phyloP scores from a whole-genome alignment of 352 stramenopile genomes.

The Pythium angustatum region DNA sequence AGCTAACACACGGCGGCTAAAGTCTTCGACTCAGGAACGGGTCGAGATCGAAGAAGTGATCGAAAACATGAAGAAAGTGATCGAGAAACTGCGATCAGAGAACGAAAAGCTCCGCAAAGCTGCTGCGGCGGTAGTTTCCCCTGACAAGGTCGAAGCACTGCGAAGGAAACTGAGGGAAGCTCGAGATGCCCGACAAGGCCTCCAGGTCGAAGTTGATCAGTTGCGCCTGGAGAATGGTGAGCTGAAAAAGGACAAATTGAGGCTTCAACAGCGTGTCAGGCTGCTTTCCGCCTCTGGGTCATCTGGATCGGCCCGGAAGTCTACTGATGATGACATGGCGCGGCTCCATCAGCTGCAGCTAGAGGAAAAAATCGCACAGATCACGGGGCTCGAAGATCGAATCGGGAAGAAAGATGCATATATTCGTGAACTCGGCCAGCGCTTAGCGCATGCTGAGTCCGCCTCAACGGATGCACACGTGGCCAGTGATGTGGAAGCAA shows the following conservation, averaged over 20 bases:
- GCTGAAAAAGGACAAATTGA: slow-evolving; percentile 61
- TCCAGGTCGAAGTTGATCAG: slow-evolving; percentile 45
- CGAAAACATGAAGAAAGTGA: slow-evolving; percentile 82
- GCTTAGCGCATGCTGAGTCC: not conserved
- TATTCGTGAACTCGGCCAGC: slow-evolving; percentile 19
- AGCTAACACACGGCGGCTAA: slow-evolving; percentile 10
- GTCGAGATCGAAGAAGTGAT: slow-evolving; percentile 75
- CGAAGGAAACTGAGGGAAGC: slow-evolving; percentile 49
- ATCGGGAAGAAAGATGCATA: slow-evolving; percentile 20
- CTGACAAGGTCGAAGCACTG: slow-evolving; percentile 46
- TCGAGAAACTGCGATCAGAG: slow-evolving; percentile 72
- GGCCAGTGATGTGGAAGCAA: slow-evolving; percentile 1
- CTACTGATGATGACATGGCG: slow-evolving; percentile 10
- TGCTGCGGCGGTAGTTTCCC: slow-evolving; percentile 21
- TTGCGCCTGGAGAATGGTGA: slow-evolving; percentile 40
- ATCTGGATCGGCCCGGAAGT: not conserved
- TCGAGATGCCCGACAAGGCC: slow-evolving; percentile 40
- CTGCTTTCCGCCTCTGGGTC: slow-evolving; percentile 32
- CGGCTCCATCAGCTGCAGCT: slow-evolving; percentile 32
- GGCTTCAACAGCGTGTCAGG: slow-evolving; percentile 69
- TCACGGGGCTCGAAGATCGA: slow-evolving; percentile 38
- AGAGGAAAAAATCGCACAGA: slow-evolving; percentile 27
- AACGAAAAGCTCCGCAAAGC: slow-evolving; percentile 64
- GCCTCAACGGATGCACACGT: not conserved
- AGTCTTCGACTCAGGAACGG: slow-evolving; percentile 38